Base-by-base conservation (phyloP, 441 rosid genomes). In the Populus trichocarpa region DNA sequence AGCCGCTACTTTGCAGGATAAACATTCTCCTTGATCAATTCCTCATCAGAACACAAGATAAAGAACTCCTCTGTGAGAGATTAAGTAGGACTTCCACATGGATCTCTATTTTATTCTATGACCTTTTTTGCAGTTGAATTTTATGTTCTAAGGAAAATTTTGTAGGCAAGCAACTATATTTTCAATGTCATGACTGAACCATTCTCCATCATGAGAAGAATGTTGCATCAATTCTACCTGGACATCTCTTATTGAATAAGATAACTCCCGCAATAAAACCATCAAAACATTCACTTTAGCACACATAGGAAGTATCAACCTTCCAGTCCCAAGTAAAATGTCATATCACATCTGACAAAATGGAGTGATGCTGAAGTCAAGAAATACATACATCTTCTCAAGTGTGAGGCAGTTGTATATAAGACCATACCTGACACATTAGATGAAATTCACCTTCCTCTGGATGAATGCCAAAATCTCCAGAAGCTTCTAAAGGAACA, bases 371-470 rank as follows among this genome's bases (percentile, higher is more conserved):
- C 72, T 28, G 32, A 36, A 77, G 71, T 75, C 59, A 50, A 70
- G 70, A 40, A 68, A 66, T 38, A 35, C 26, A 68, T 70, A 38
- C 70, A 75, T 26, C 32, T 6, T 20, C 71, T 16, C 65, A 32
- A 63, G 5, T 5, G 63, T 20, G 28, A 32, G 75, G 75, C 50
- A 46, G 26, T 8, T 11, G 67, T 30, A 4, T 12, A 35, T 42
- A 76, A 71, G 72, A 72, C 73, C 26, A 76, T 88, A 90, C 99
- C 97, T 94, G 99, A 83, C 99, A 96, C 98, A 96, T 96, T 18
- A 96, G 86, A 78, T 96, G 99, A 86, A 93, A 96, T 86, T 96
- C 98, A 80, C 99, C 99, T 61, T 96, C 98, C 88, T 94, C 97
- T 35, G 99, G 99, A 86, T 94, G 94, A 77, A 96, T 94, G 72